A percentile compares a stretch with the other conserved stretches of the same genome.
Evolutionary conservation across 169 alveolate species (phyloP).

Genomic region (Condylostoma magnum): DNA sequence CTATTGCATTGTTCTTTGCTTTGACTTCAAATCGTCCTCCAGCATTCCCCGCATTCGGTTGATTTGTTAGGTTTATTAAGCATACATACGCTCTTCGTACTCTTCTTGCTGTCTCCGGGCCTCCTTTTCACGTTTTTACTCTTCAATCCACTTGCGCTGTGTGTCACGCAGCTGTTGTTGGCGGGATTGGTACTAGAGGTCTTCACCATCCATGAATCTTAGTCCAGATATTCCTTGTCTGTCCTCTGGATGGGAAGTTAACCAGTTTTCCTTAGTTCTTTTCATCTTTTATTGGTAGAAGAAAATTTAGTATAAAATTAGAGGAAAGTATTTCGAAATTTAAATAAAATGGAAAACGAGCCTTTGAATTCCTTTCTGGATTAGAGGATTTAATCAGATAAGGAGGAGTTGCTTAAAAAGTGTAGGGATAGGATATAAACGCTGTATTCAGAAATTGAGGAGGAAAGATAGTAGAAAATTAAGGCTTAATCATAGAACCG

Average conservation of each 20-base stretch:
- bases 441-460: too few species aligned
- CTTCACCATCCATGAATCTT: constrained; percentile 51
- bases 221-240: constrained; percentile 37
- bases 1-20: constrained; percentile 33
- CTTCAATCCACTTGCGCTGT: constrained; percentile 38
- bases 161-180: constrained; percentile 22
- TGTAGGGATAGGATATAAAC: too few species aligned
- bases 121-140: constrained; percentile 42
- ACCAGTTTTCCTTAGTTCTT: constrained; percentile 46
- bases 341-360: too few species aligned
- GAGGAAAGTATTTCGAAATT: too few species aligned
- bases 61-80: constrained; percentile 37
- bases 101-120: constrained; percentile 21
- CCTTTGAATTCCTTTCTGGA: too few species aligned
- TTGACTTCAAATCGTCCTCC: constrained; percentile 41
- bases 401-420: too few species aligned
- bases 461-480: too few species aligned
- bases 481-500: too few species aligned
- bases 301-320: too few species aligned
- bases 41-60: constrained; percentile 54
- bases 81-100: constrained; percentile 46
- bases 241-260: constrained; percentile 22
- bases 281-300: too few species aligned
- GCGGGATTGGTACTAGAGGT: constrained; percentile 39
- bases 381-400: too few species aligned